phyloP scores from a whole-genome alignment of 352 stramenopile species.

The Globisporangium yorkense region DNA sequence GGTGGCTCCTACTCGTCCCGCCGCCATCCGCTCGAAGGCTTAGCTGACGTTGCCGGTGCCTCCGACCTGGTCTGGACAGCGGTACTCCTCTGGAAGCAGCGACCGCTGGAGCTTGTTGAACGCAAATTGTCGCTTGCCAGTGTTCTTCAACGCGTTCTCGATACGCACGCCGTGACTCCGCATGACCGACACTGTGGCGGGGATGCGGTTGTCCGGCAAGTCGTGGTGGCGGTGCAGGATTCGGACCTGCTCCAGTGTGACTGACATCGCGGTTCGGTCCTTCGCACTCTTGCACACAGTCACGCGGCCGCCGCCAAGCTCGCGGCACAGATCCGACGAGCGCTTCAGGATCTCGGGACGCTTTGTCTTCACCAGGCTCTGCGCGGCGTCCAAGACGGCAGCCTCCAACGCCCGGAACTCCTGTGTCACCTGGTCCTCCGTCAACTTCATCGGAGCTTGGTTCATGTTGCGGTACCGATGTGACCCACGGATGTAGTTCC shows the following conservation, averaged over 20 bases:
- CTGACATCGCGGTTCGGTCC: constrained; percentile 96
- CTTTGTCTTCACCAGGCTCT: constrained; percentile 85
- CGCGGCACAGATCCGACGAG: constrained; percentile 71
- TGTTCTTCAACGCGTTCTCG: constrained; percentile 89
- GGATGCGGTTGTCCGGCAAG: constrained; percentile 61
- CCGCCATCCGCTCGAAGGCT: neutral
- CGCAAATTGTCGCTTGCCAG: constrained; percentile 81
- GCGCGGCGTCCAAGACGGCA: constrained; percentile 65
- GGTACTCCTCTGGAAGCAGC: constrained; percentile 80
- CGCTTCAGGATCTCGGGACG: constrained; percentile 80
- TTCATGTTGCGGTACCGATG: constrained; percentile 57
- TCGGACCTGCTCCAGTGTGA: constrained; percentile 93
- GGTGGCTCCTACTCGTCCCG: neutral
- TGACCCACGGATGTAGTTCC: constrained; percentile 17
- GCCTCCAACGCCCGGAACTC: constrained; percentile 60
- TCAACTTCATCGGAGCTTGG: constrained; percentile 43
- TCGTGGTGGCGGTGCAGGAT: constrained; percentile 84
- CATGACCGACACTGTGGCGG: constrained; percentile 83
- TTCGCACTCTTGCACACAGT: constrained; percentile 98
- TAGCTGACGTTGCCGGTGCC: constrained; percentile 84
- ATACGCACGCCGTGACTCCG: constrained; percentile 83
- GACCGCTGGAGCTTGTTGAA: constrained; percentile 89
- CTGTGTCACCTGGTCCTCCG: constrained; percentile 65
- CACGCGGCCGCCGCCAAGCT: constrained; percentile 87
- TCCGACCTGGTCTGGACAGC: constrained; percentile 77